Evolutionary conservation across 2,329 filamentous ascomycete genomes (phyloP), one percentile per base, ranked within the genome.

Genomic region (Westerdykella sp.): DNA sequence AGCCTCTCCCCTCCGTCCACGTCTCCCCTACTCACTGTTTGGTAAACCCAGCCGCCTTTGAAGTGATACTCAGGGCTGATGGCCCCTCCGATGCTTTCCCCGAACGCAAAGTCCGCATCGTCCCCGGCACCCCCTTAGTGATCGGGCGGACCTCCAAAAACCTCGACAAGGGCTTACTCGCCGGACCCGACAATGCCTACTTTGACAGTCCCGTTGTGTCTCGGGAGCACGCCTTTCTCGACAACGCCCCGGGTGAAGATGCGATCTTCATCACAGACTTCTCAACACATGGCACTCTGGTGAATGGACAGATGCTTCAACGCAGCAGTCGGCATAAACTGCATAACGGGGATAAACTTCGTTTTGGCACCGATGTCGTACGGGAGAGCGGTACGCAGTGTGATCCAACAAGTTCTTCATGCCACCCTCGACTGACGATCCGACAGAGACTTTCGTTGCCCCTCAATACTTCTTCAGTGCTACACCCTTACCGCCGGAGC

Each of bases 191-290:
- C 51, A 88, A 87, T 62, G 79, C 73, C 13, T 86, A 74, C 73
- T 84, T 87, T 45, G 78, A 86, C 50, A 84, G 79, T 44, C 79
- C 83, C 0, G 83, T 87, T 30, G 83, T 88, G 72, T 87, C 83
- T 18, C 74, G 84, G 36, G 62, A 78, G 10, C 84, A 88, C 65
- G 85, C 84, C 31, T 61, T 55, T 2, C 51, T 51, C 34, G 51
- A 57, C 39, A 38, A 48, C 10, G 37, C 23, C 41, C 40, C 41
- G 28, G 51, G 54, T 22, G 31, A 39, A 10, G 53, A 59, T 21
- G 47, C 46, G 7, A 62, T 80, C 37, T 73, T 67, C 40, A 67
- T 84, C 46, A 67, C 63, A 45, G 80, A 84, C 54, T 66, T 68
- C 28, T 83, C 79, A 7, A 80, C 81, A 72, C 80, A 84, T 57